A percentile compares a stretch with the other conserved stretches of the same genome.
These are phyloP conservation scores for Polytrichum formosum DNA, from an alignment of 225 moss, liverwort and hornwort genomes.

Conservation along the genomic window DNA sequence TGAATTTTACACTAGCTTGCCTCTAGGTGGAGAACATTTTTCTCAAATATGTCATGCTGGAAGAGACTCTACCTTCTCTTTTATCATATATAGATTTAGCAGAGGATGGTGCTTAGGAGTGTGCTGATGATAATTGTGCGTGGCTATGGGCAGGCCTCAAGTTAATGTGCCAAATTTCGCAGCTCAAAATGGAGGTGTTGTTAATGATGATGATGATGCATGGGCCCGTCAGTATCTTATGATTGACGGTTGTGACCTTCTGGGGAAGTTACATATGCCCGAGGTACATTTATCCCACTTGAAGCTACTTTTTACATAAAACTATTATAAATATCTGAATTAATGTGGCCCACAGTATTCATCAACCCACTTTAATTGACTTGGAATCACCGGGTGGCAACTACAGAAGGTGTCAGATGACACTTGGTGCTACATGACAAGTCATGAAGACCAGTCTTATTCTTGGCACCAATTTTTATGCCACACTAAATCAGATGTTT, in stretches of 20 bases:
- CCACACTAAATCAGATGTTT: too few species aligned
- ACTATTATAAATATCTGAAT: background rate
- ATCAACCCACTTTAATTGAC: too few species aligned
- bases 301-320: background rate
- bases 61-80: background rate
- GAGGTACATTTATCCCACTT: constrained; percentile 45
- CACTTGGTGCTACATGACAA: too few species aligned
- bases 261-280: constrained; percentile 80
- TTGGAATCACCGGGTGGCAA: too few species aligned
- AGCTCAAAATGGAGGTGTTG: constrained; percentile 24
- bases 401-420: too few species aligned
- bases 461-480: background rate
- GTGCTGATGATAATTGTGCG: background rate
- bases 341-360: too few species aligned
- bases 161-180: constrained; percentile 47
- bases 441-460: too few species aligned
- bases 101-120: background rate
- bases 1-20: too few species aligned
- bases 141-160: constrained; percentile 56
- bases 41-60: background rate
- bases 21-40: background rate
- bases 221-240: constrained; percentile 81
- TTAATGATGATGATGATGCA: constrained; percentile 50
- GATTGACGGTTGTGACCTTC: constrained; percentile 84
- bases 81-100: background rate